Base-by-base conservation (phyloP, 441 rosid genomes). In the Flueggea neowawraea region DNA sequence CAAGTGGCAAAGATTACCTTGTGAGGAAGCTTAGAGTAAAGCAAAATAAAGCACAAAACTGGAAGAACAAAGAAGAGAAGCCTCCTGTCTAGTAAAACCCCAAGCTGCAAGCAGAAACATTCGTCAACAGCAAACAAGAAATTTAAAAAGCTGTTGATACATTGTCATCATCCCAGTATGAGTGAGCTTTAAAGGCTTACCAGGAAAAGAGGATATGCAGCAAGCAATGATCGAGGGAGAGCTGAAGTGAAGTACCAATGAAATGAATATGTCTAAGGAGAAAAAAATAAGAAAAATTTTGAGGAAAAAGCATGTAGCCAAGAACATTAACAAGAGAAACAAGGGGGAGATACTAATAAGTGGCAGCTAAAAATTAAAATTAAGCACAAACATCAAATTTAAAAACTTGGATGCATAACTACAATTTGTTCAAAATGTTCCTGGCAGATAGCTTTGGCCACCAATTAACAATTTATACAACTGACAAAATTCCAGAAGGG, bases 201-300 rank as follows among this genome's bases (percentile, higher is more conserved):
- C 89, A 89, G 31, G 63, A 81, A 83, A 70, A 95, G 91, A 67
- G 98, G 99, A 80, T 86, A 95, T 43, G 91, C 99, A 54, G 78
- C 85, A 59, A 91, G 95, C 75, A 91, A 76, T 5, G 79, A 74
- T 39, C 97, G 98, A 57, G 97, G 95, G 53, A 95, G 96, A 65
- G 99, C 98, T 39, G 97, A 95, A 78, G 93, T 89, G 78, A 95
- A 91, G 81, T 95, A 95, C 97, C 99, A 95, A 76, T 90, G 93
- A 55, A 90, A 67, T 58, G 95, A 75, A 67, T 83, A 91, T 56
- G 95, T 95, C 99, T 95, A 61, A 58, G 65, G 55, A 75, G 58
- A 57, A 62, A 66, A 57, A 67, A 49, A 12, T 45, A 5, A 36
- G 7, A 4, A 36, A 5, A 36, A 22, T 31, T 69, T 84, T 73